A percentile compares a stretch with the other conserved stretches of the same genome.
These are phyloP conservation scores for Rhynchospora tenuis DNA, from an alignment of 176 grass and related monocot genomes.

Conservation along the genomic window DNA sequence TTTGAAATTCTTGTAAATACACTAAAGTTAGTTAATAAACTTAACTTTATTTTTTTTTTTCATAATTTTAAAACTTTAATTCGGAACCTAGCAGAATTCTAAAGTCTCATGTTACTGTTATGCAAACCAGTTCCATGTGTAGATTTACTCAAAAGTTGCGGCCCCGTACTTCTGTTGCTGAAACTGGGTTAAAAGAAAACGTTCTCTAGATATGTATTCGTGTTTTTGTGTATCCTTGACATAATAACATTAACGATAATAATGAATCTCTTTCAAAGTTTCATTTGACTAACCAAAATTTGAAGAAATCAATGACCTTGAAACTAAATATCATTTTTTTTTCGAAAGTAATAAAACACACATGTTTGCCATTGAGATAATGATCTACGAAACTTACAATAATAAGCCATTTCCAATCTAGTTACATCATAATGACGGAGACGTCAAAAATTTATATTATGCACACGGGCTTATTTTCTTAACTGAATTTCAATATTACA, in stretches of 20 bases:
- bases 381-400: neutral
- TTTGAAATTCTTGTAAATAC: too few relatives aligned
- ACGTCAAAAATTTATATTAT: neutral
- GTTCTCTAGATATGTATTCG: too few relatives aligned
- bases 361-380: neutral
- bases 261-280: neutral
- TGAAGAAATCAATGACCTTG: neutral
- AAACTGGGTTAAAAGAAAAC: too few relatives aligned
- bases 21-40: too few relatives aligned
- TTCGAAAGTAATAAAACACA: neutral
- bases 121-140: too few relatives aligned
- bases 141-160: too few relatives aligned
- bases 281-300: neutral
- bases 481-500: constrained; percentile 16
- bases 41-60: too few relatives aligned
- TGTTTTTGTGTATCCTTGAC: neutral
- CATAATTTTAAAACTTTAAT: too few relatives aligned
- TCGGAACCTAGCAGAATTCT: too few relatives aligned
- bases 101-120: too few relatives aligned
- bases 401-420: neutral
- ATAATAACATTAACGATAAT: neutral
- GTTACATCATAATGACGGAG: neutral
- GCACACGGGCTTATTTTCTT: neutral
- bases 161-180: too few relatives aligned
- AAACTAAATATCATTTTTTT: too few relatives aligned